These are phyloP conservation scores for Gaeumannomyces tritici DNA, from an alignment of 2,329 filamentous ascomycete genomes.

Conservation along the genomic window DNA sequence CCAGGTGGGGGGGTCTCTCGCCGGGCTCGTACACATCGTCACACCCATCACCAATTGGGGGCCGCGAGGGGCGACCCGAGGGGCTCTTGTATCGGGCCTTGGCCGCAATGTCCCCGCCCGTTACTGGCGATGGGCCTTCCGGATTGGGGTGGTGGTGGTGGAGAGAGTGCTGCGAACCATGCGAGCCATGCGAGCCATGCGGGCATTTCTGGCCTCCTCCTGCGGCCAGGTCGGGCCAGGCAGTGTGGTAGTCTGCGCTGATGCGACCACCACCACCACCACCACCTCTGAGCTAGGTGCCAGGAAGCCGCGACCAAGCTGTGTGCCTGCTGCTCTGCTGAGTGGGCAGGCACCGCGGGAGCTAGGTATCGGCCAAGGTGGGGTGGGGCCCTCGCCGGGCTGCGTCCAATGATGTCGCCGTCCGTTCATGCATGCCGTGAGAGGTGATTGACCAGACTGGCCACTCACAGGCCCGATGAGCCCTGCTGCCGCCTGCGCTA, in stretches of 20 bases:
- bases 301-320: too few species aligned
- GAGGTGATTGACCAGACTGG: conserved; percentile 1
- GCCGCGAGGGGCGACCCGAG: neutral
- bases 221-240: too few species aligned
- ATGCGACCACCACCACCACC: too few species aligned
- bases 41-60: neutral
- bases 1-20: neutral
- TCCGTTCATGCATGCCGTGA: neutral
- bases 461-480: conserved; percentile 9
- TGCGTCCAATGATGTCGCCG: neutral
- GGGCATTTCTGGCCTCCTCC: too few species aligned
- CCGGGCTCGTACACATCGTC: neutral
- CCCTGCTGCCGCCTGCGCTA: conserved; percentile 7
- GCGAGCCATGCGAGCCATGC: too few species aligned
- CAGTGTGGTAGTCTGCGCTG: too few species aligned
- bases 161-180: too few species aligned
- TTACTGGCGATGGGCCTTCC: neutral
- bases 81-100: neutral
- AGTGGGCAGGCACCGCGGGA: neutral
- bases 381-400: neutral
- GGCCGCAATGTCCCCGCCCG: neutral
- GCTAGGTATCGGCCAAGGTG: neutral
- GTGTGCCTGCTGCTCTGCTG: neutral
- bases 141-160: neutral
- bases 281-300: too few species aligned